Evolutionary conservation across 2,329 filamentous ascomycete species (phyloP), one percentile per base, ranked within the genome.

Genomic region (Tolypocladium album): DNA sequence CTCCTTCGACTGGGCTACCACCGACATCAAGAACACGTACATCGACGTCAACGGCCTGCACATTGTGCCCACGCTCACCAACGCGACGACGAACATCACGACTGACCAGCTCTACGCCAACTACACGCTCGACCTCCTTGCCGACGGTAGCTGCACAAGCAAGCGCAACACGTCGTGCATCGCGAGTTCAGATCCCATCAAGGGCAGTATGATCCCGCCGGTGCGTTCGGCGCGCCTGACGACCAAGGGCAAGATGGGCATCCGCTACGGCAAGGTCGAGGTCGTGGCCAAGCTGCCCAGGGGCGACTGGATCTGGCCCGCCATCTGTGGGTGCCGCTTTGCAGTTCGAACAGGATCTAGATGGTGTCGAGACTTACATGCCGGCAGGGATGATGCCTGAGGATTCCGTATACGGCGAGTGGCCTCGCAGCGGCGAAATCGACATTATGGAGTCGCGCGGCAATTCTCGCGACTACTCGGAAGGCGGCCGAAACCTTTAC

Each of bases 251-350:
- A 64, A 61, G n/a, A 63, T 58, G 50, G 62, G 62, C 61, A 65
- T 65, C 52, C 56, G 62, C 24, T 65, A 65, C 43, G 64, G 64
- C 56, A 63, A 76, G 53, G 76, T 84, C 39, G 82, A 84, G 65
- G 78, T 84, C 9, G 74, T 77, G 4, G 81, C 81, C 22, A 78
- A 79, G 61, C 67, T 83, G 64, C 79, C 81, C 8, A 69, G 68
- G 40, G 81, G 81, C 5, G 79, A 83, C 66, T 84, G 81, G 81
- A 67, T 84, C 31, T 83, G 80, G 81, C 80, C 72, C 62, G 78
- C 77, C 47, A 75, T 77, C 55, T 75, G 74, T 65, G 59, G 62
- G 62, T 59, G 31, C 24, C 47, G 50, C 38, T 42, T 8, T 15
- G 31, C 40, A 15, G 47, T 52, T n/a, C 13, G 12, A 17, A 6